Conservation (phyloP, 2,329 filamentous ascomycete genomes). For the Fusarium sp. region DNA sequence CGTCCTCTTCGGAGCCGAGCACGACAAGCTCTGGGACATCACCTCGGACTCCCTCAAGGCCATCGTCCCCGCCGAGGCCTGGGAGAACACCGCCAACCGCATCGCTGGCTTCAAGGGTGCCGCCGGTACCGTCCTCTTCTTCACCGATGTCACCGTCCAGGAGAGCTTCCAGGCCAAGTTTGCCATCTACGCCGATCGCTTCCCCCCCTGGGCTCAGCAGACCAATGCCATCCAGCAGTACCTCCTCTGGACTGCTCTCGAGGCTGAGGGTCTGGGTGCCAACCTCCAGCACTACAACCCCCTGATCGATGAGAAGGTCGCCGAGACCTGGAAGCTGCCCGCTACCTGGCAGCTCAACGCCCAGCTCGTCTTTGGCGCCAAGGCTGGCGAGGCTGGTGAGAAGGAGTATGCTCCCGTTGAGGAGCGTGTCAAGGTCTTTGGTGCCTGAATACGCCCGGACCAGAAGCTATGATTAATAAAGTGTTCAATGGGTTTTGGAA, state of each 20-base stretch:
- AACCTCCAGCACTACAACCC: slow-evolving; percentile 97
- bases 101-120: slow-evolving; percentile 72
- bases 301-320: slow-evolving; percentile 79
- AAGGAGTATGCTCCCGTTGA: slow-evolving; percentile 76
- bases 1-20: slow-evolving; percentile 83
- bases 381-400: slow-evolving; percentile 66
- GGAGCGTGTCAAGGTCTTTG: slow-evolving; percentile 75
- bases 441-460: slow-evolving; percentile 54
- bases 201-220: slow-evolving; percentile 82
- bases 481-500: slow-evolving; percentile 4
- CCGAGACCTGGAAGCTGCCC: slow-evolving; percentile 77
- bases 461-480: slow-evolving; percentile 16
- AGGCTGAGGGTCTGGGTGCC: slow-evolving; percentile 85
- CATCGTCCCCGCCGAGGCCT: slow-evolving; percentile 75
- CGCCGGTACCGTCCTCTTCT: slow-evolving; percentile 90
- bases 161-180: slow-evolving; percentile 75
- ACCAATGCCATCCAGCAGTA: slow-evolving; percentile 84
- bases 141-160: slow-evolving; percentile 79
- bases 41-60: slow-evolving; percentile 61
- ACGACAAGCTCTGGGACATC: slow-evolving; percentile 89
- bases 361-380: slow-evolving; percentile 86
- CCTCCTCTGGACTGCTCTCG: slow-evolving; percentile 83
- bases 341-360: slow-evolving; percentile 80
- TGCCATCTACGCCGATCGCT: slow-evolving; percentile 81
- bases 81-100: slow-evolving; percentile 62